phyloP scores from a whole-genome alignment of 2,329 filamentous ascomycete species.

The Botrytis deweyae region DNA sequence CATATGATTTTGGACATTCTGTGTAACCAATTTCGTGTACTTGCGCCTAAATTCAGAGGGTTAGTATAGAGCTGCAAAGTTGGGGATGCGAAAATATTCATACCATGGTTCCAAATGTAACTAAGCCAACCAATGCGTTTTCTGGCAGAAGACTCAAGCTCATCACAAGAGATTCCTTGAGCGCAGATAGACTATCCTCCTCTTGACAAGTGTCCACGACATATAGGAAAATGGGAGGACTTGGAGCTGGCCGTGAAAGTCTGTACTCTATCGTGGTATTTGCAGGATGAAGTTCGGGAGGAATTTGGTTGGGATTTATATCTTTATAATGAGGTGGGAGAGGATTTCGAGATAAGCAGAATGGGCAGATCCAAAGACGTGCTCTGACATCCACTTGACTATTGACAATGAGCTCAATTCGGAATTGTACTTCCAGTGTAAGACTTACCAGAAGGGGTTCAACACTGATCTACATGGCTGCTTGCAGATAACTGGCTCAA shows the following conservation, averaged over 20 bases:
- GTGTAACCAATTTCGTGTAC: constrained; percentile 98
- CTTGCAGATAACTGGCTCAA: constrained; percentile 97
- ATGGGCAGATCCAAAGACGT: constrained; percentile 84
- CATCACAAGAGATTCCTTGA: constrained; percentile 86
- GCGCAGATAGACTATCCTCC: constrained; percentile 76
- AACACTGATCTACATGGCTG: constrained; percentile 91
- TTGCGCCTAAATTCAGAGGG: constrained; percentile 63
- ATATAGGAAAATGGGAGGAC: constrained; percentile 81
- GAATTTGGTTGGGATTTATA: constrained; percentile 79
- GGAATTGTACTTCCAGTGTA: background rate
- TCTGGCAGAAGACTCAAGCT: constrained; percentile 79
- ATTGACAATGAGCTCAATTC: constrained; percentile 31
- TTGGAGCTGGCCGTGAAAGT: constrained; percentile 77
- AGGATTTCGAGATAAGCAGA: constrained; percentile 80
- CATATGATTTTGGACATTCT: constrained; percentile 97
- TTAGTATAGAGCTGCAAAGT: background rate
- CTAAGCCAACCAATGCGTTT: constrained; percentile 77
- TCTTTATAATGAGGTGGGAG: constrained; percentile 87
- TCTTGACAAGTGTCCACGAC: constrained; percentile 88
- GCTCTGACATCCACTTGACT: constrained; percentile 83
- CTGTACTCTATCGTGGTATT: constrained; percentile 92
- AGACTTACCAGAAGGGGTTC: constrained; percentile 87
- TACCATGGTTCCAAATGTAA: constrained; percentile 93
- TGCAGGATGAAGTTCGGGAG: constrained; percentile 75
- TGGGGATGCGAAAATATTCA: constrained; percentile 28